Percentiles rank a stretch among this genome's conserved stretches.
These are phyloP conservation scores for Xylariaceae sp. DNA, from an alignment of 2,329 filamentous ascomycete species.

Conservation along the genomic window DNA sequence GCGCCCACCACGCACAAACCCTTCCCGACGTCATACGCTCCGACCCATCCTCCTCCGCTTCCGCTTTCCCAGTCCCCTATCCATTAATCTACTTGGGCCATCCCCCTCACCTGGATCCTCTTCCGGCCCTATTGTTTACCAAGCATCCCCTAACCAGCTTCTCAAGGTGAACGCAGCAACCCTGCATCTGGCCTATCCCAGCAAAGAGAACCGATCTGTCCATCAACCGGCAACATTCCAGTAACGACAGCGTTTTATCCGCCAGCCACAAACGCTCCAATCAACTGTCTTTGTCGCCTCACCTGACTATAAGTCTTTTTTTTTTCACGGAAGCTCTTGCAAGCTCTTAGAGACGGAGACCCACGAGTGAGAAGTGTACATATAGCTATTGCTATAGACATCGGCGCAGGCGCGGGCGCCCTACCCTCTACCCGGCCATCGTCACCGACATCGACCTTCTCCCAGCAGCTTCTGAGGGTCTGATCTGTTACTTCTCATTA, in stretches of 20 bases:
- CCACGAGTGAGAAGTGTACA: slow-evolving; percentile 3
- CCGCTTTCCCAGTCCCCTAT: background rate
- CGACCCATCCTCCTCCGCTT: background rate
- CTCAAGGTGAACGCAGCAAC: background rate
- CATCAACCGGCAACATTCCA: background rate
- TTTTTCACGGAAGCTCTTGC: background rate
- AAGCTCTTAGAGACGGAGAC: background rate
- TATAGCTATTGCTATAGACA: background rate
- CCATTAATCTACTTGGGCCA: background rate
- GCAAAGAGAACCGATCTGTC: slow-evolving; percentile 6
- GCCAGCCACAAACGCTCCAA: background rate
- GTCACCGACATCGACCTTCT: slow-evolving; percentile 1
- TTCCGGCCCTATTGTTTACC: slow-evolving; percentile 3
- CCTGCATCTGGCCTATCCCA: slow-evolving; percentile 1
- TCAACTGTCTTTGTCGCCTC: background rate
- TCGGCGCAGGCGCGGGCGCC: slow-evolving; percentile 16
- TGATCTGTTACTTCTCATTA: slow-evolving; percentile 6
- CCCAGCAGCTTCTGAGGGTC: slow-evolving; percentile 19
- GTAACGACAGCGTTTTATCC: background rate
- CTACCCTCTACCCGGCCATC: background rate
- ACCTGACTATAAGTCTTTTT: background rate
- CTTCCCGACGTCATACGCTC: slow-evolving; percentile 13
- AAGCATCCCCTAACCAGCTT: slow-evolving; percentile 2
- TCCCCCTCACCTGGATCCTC: background rate
- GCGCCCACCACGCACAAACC: slow-evolving; percentile 1